Base-by-base conservation (phyloP, 2,329 filamentous ascomycete species). In the Fonsecaea multimorphosa region DNA sequence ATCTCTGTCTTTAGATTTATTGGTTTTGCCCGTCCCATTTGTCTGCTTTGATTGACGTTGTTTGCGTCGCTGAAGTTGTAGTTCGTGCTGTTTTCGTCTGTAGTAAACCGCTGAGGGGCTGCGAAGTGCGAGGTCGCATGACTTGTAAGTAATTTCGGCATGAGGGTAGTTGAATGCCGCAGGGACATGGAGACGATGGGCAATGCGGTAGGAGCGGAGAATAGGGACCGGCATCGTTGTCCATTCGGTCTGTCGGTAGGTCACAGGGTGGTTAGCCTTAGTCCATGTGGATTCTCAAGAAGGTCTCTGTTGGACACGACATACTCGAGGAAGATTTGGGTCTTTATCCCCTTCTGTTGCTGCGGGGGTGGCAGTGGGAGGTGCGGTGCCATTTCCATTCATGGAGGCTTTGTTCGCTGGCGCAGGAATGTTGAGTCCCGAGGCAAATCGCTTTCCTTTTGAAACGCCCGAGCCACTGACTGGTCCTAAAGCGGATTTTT, bases 181-280 rank as follows among this genome's bases (percentile, higher is more conserved):
- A 27, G 80, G 78, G n/a, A 76, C 78, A 58, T 78, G 71, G 36
- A 83, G 75, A 70, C 78, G 80, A 70, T 82, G 79, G 70, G 78
- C 78, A 64, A 82, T 79, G 63, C 81, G 78, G 73, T 83, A 83
- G 67, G 79, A 77, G 71, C 83, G 79, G 54, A 83, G 80, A 68
- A 66, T 36, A 14, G 61, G 56, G 9, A 56, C 63, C 22, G 70
- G 57, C 27, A 69, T 61, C 24, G 66, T 61, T 57, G 56, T 52
- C 68, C 68, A 70, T 58, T 67, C 65, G 16, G 67, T 70, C 68
- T 68, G 49, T 11, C 62, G 64, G 19, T 7, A 24, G 44, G 22
- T 24, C 11, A 40, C 40, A n/a, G 22, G 11, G 29, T 63, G 4
- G 44, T 49, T 11, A 49, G 44, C 22, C 12, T 22, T 9, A 24